Percentiles rank a stretch among this genome's conserved stretches.
These are phyloP conservation scores for Xylaria flabelliformis DNA, from an alignment of 495 filamentous ascomycete species.

Conservation along the genomic window DNA sequence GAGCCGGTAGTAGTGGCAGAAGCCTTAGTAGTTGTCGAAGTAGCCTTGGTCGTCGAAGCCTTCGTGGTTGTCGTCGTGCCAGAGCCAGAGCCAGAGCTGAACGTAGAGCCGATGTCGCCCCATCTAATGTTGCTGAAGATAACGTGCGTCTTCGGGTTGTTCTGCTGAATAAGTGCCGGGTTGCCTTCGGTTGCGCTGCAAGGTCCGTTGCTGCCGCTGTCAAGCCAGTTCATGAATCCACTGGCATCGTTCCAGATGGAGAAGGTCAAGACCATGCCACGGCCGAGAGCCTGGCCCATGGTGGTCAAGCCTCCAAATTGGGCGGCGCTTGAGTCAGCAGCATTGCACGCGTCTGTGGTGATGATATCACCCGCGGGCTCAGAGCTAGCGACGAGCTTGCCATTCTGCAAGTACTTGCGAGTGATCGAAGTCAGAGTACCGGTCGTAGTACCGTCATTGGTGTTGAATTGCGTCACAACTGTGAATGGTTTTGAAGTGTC, in stretches of 20 bases:
- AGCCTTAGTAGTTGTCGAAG: neutral
- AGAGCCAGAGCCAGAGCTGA: neutral
- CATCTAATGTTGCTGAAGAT: slow-evolving; percentile 73
- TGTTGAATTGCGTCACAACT: slow-evolving; percentile 74
- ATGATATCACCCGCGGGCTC: slow-evolving; percentile 57
- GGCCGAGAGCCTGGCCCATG: slow-evolving; percentile 58
- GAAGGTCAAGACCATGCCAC: slow-evolving; percentile 71
- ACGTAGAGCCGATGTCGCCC: slow-evolving; percentile 64
- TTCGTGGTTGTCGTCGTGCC: neutral
- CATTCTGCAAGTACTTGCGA: slow-evolving; percentile 69
- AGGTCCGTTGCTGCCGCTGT: slow-evolving; percentile 66
- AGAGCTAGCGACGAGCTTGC: slow-evolving; percentile 62
- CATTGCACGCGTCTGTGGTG: slow-evolving; percentile 60
- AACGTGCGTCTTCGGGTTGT: slow-evolving; percentile 59
- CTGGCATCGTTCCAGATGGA: slow-evolving; percentile 71
- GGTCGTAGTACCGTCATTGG: slow-evolving; percentile 47
- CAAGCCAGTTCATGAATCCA: slow-evolving; percentile 72
- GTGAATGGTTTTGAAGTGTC: slow-evolving; percentile 68
- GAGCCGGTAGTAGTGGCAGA: neutral
- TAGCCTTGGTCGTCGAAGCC: neutral
- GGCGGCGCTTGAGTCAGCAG: slow-evolving; percentile 64
- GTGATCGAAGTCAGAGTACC: slow-evolving; percentile 65
- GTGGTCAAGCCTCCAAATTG: slow-evolving; percentile 59
- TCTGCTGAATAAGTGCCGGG: slow-evolving; percentile 56
- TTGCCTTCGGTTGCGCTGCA: slow-evolving; percentile 63